These are phyloP conservation scores for Beauveria bassiana DNA, from an alignment of 2,329 filamentous ascomycete genomes.

Conservation along the genomic window DNA sequence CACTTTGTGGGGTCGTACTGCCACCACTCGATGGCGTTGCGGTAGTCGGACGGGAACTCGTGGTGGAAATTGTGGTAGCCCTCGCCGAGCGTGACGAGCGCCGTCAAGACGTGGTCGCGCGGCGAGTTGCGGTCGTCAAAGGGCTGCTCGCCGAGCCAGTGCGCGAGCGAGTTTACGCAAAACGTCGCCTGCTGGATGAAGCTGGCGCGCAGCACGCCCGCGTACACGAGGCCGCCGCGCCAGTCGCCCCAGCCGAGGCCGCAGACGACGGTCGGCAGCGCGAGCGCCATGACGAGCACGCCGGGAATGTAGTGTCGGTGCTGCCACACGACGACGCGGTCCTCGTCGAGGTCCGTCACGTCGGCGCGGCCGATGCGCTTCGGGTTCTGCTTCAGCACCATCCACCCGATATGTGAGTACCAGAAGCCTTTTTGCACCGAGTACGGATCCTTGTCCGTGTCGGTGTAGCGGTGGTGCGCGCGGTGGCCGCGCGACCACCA, in stretches of 20 bases:
- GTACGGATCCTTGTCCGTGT: constrained; percentile 88
- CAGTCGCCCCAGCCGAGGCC: constrained; percentile 77
- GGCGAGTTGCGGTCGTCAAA: constrained; percentile 91
- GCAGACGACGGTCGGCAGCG: constrained; percentile 67
- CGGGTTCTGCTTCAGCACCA: constrained; percentile 89
- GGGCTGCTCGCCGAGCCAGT: constrained; percentile 87
- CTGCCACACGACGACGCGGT: constrained; percentile 78
- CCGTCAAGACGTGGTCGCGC: constrained; percentile 80
- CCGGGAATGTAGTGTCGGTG: constrained; percentile 80
- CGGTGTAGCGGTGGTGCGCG: constrained; percentile 85
- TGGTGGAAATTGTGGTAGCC: constrained; percentile 96
- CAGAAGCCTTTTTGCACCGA: constrained; percentile 81
- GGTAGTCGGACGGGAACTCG: constrained; percentile 89
- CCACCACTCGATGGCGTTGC: constrained; percentile 84
- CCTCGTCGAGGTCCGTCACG: constrained; percentile 81
- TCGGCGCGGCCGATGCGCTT: constrained; percentile 83
- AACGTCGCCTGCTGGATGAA: constrained; percentile 89
- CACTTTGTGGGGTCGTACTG: constrained; percentile 92
- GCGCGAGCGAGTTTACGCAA: constrained; percentile 85
- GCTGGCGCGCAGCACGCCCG: constrained; percentile 77
- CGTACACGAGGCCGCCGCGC: constrained; percentile 76
- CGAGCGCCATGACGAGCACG: constrained; percentile 67
- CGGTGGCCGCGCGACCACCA: constrained; percentile 88
- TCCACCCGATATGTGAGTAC: constrained; percentile 77
- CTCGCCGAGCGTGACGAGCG: constrained; percentile 76